phyloP scores from a whole-genome alignment of 1,139 yeast genomes.

The Protomyces inouyei region DNA sequence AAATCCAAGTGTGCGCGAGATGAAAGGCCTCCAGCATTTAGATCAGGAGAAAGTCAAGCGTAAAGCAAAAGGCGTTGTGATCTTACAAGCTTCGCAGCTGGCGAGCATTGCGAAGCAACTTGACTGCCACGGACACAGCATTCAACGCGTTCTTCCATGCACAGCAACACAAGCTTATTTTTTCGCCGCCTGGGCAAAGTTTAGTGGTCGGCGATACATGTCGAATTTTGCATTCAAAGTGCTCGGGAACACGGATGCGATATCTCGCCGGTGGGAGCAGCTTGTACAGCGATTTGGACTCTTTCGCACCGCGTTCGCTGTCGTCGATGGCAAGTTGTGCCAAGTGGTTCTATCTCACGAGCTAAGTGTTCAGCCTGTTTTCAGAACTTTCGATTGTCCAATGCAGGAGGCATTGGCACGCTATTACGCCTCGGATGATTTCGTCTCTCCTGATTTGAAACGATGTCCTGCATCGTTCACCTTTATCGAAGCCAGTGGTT shows the following conservation, averaged over 20 bases:
- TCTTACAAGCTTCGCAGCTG: background rate
- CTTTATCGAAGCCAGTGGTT: background rate
- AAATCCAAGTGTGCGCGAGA: slow-evolving; percentile 28
- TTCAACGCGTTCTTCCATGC: slow-evolving; percentile 31
- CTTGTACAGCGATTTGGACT: slow-evolving; percentile 24
- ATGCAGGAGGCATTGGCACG: slow-evolving; percentile 12
- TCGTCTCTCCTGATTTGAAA: slow-evolving; percentile 17
- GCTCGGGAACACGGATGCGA: background rate
- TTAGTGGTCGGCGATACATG: slow-evolving; percentile 23
- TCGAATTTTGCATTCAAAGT: slow-evolving; percentile 30
- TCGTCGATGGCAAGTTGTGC: slow-evolving; percentile 23
- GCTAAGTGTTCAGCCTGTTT: background rate
- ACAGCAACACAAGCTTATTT: slow-evolving; percentile 34
- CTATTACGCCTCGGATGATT: background rate
- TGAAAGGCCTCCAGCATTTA: background rate
- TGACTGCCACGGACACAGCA: background rate
- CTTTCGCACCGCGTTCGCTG: slow-evolving; percentile 32
- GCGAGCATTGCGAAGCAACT: background rate
- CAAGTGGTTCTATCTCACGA: slow-evolving; percentile 28
- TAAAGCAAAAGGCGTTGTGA: background rate
- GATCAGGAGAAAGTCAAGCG: background rate
- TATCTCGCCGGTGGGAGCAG: slow-evolving; percentile 30
- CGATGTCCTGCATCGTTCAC: background rate
- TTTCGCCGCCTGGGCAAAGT: slow-evolving; percentile 31
- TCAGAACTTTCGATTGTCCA: slow-evolving; percentile 6